phyloP scores from a whole-genome alignment of 345 rosid genomes.

The Brassica juncea region DNA sequence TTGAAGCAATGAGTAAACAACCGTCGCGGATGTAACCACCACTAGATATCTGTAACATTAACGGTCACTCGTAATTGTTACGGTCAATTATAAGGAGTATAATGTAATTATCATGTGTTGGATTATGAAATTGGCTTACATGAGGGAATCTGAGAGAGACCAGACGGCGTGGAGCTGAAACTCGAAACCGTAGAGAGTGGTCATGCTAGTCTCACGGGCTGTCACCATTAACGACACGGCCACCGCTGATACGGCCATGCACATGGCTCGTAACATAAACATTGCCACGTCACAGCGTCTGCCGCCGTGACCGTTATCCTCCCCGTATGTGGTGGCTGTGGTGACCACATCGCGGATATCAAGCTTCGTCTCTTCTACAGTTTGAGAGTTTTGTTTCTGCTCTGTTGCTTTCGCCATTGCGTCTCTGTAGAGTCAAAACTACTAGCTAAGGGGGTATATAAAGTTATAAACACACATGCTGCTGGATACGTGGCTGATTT shows the following conservation, averaged over 20 bases:
- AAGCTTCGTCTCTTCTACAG: slow-evolving; percentile 25
- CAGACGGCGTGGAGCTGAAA: slow-evolving; percentile 68
- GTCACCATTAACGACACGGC: slow-evolving; percentile 72
- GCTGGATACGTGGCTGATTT: slow-evolving; percentile 14
- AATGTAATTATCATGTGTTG: not conserved
- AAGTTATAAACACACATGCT: not conserved
- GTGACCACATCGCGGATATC: slow-evolving; percentile 22
- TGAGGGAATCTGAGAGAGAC: slow-evolving; percentile 75
- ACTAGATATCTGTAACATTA: slow-evolving; percentile 59
- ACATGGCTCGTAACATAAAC: slow-evolving; percentile 50
- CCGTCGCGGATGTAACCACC: slow-evolving; percentile 61
- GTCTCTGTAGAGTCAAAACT: not conserved
- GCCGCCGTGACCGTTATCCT: slow-evolving; percentile 1
- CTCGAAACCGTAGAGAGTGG: slow-evolving; percentile 63
- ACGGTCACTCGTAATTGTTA: not conserved
- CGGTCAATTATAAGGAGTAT: not conserved
- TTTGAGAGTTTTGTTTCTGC: slow-evolving; percentile 20
- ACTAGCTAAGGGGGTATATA: not conserved
- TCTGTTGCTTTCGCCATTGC: slow-evolving; percentile 36
- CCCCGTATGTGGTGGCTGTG: slow-evolving; percentile 12
- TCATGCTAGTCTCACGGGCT: slow-evolving; percentile 58
- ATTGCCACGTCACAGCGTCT: slow-evolving; percentile 44
- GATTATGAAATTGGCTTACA: slow-evolving; percentile 47
- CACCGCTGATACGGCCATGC: slow-evolving; percentile 51
- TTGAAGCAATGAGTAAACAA: slow-evolving; percentile 62